Percentiles rank a stretch among this genome's conserved stretches.
Conservation (phyloP, 140 eudicot species). For the Erigeron philadelphicus region DNA sequence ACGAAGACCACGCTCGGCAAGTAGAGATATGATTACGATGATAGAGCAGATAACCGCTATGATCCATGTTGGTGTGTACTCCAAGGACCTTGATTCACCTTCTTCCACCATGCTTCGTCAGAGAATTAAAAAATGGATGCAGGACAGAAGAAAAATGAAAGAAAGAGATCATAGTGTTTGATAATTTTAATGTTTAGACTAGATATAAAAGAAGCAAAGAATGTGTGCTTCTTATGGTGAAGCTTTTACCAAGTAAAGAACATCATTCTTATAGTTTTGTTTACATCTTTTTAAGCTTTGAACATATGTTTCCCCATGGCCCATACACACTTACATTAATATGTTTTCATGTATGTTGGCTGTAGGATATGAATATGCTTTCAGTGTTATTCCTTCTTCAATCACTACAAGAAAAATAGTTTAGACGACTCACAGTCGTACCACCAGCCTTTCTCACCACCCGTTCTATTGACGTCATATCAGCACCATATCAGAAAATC, state of each 20-base stretch:
- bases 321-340: no score
- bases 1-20: constrained; percentile 85
- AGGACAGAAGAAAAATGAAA: neutral
- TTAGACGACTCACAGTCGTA: no score
- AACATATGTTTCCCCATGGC: no score
- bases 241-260: constrained; percentile 27
- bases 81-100: constrained; percentile 44
- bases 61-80: constrained; percentile 79
- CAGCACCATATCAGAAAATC: no score
- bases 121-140: neutral
- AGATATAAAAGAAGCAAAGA: constrained; percentile 23
- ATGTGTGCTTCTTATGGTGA: constrained; percentile 16
- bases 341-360: no score
- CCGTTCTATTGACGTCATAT: no score
- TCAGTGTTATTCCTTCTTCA: no score
- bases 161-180: neutral
- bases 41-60: constrained; percentile 67
- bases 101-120: constrained; percentile 20
- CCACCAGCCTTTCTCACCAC: no score
- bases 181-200: neutral
- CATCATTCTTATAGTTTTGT: neutral
- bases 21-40: constrained; percentile 57
- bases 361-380: no score
- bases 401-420: no score
- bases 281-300: no score